Evolutionary conservation across 345 rosid genomes (phyloP).

Genomic region (Alliaria petiolata): DNA sequence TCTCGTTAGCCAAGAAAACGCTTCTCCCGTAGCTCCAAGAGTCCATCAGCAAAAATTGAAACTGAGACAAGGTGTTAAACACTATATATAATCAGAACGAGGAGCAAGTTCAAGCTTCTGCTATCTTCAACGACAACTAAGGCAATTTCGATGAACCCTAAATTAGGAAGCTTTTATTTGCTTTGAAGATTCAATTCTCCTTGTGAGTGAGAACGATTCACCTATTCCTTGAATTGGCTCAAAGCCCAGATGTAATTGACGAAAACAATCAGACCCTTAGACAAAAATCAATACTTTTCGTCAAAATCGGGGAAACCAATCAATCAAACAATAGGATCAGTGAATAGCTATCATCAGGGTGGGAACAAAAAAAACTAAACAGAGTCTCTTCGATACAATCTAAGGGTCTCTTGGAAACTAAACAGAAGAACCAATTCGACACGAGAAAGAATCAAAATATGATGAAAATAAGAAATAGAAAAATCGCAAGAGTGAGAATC

Average conservation of each 20-base stretch:
- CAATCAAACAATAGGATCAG: not conserved
- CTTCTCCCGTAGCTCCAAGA: conserved; percentile 53
- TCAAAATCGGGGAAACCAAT: not conserved
- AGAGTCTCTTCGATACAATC: too few species aligned
- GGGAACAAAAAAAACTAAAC: not conserved
- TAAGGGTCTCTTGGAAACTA: not conserved
- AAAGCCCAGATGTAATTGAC: conserved; percentile 14
- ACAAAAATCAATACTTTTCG: conserved; percentile 9
- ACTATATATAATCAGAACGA: not conserved
- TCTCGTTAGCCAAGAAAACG: conserved; percentile 35
- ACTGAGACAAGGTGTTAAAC: conserved; percentile 4
- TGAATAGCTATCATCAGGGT: not conserved
- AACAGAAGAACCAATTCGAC: too few species aligned
- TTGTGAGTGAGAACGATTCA: not conserved
- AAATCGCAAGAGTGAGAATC: not conserved
- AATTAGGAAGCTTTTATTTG: conserved; percentile 2
- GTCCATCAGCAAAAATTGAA: conserved; percentile 38
- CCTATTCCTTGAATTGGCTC: not conserved
- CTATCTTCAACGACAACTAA: not conserved
- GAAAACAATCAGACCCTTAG: not conserved
- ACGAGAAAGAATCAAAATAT: too few species aligned
- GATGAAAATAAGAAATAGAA: not conserved
- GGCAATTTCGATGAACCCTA: not conserved
- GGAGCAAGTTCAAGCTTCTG: not conserved
- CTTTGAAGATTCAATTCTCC: not conserved